Evolutionary conservation across 768 basidiomycete genomes (phyloP), one percentile per base, ranked within the genome.

Genomic region (Termitomyces eurrhizus): DNA sequence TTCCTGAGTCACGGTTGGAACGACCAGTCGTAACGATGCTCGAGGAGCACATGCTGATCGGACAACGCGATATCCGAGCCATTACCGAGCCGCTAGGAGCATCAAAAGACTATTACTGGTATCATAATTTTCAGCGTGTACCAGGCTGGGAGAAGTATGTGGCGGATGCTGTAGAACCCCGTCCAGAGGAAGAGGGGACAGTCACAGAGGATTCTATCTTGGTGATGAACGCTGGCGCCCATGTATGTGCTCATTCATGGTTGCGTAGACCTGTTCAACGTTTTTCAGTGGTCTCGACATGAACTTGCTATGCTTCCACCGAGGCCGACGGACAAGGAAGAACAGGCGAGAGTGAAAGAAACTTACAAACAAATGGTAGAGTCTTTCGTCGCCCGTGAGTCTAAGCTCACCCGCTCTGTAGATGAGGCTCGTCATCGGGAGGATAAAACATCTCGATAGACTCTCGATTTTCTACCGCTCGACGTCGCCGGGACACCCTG

Each of bases 21-120:
- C 68, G 72, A 9, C 72, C 72, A 7, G 62, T 73, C 39, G 53
- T 72, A 33, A 73, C 71, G 14, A 62, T 71, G 63, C 66, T 73
- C 16, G 69, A 73, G 45, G 70, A 72, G 50, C 68, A 71, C 62
- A 68, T 73, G 66, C 52, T 71, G 11, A 63, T 73, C 46, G 65
- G 64, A 36, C 64, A 70, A 32, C 58, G 56, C 13, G 71, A 73
- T 49, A 70, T 73, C 42, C 60, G 66, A 24, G 58, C 62, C 9
- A 72, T 73, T 52, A 68, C 70, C 6, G 66, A 71, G 44, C 58
- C 62, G 18, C 51, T 72, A 26, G 69, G 69, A 12, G 70, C 69
- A 2, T 62, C 63, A 16, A 62, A 67, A 37, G 60, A 62, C 21
- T 66, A 68, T 50, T n/a, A 62, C 39, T 72, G 71, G 72, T 62